These are phyloP conservation scores for Pleomassaria siparia DNA, from an alignment of 2,329 filamentous ascomycete species.

Conservation along the genomic window DNA sequence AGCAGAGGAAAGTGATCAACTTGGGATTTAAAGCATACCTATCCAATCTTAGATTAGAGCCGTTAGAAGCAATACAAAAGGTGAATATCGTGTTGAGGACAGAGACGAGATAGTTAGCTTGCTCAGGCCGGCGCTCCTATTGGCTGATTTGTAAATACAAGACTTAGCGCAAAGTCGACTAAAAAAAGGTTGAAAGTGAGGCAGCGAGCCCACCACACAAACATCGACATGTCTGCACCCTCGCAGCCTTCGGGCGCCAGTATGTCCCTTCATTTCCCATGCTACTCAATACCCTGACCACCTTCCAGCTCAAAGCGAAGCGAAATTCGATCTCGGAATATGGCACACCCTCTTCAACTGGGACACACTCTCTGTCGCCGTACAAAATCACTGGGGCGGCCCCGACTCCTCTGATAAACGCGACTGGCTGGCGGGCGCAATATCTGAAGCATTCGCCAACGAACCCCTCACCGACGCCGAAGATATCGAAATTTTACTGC, in stretches of 20 bases:
- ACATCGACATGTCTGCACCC: constrained; percentile 5
- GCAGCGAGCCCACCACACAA: not conserved
- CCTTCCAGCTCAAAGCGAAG: constrained; percentile 28
- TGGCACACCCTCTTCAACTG: constrained; percentile 84
- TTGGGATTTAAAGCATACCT: no score
- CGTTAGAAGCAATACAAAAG: no score
- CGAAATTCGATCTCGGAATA: constrained; percentile 75
- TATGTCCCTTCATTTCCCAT: not conserved
- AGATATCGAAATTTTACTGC: constrained; percentile 80
- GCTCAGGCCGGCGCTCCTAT: no score
- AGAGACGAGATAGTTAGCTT: no score
- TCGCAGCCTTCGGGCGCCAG: not conserved
- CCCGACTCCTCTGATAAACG: constrained; percentile 82
- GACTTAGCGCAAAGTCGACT: not conserved
- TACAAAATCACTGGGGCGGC: constrained; percentile 86
- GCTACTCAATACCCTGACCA: not conserved
- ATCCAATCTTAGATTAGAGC: no score
- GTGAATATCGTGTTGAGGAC: no score
- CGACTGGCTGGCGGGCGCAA: constrained; percentile 90
- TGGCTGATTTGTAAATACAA: no score
- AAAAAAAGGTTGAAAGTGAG: not conserved
- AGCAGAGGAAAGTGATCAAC: no score
- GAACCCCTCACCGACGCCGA: constrained; percentile 67
- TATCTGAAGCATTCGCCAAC: constrained; percentile 72
- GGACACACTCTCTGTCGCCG: constrained; percentile 83